Percentiles rank a stretch among this genome's conserved stretches.
These are phyloP conservation scores for Trichopus zeylanicus DNA, from an alignment of 116 monocot species.

Conservation along the genomic window DNA sequence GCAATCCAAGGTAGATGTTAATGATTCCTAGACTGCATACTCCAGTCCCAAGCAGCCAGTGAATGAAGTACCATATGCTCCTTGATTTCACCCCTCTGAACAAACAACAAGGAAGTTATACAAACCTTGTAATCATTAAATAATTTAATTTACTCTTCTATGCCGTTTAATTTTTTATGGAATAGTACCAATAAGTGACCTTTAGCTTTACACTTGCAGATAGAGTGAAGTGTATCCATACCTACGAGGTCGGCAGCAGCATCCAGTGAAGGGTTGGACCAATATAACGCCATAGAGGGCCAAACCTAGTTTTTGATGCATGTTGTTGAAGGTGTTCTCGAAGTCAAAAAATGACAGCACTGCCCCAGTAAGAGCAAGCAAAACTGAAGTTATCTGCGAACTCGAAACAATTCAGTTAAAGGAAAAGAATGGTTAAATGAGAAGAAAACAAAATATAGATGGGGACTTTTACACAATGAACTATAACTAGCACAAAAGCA, in stretches of 20 bases:
- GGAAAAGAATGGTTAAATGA: too few species aligned
- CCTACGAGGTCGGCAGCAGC: constrained; percentile 58
- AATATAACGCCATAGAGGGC: constrained; percentile 52
- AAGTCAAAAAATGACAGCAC: constrained; percentile 56
- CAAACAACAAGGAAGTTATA: too few species aligned
- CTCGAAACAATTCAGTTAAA: not conserved
- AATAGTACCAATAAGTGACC: too few species aligned
- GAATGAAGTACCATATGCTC: constrained; percentile 59
- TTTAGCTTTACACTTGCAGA: too few species aligned
- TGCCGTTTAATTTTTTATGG: too few species aligned
- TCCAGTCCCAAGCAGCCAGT: constrained; percentile 65
- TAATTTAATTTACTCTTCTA: too few species aligned
- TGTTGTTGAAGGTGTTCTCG: constrained; percentile 72
- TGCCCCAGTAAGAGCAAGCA: constrained; percentile 42
- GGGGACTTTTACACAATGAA: not conserved
- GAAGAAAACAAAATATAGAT: not conserved
- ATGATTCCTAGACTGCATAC: constrained; percentile 27
- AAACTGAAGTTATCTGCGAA: constrained; percentile 39
- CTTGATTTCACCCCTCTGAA: constrained; percentile 42
- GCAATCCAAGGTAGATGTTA: constrained; percentile 58
- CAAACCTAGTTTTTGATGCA: constrained; percentile 64
- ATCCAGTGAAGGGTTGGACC: constrained; percentile 62
- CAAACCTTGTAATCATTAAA: too few species aligned
- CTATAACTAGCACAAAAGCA: too few species aligned
- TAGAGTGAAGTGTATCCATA: constrained; percentile 6